These are phyloP conservation scores for Pseudisothecium myosuroides DNA, from an alignment of 225 moss, liverwort and hornwort species.

Conservation along the genomic window DNA sequence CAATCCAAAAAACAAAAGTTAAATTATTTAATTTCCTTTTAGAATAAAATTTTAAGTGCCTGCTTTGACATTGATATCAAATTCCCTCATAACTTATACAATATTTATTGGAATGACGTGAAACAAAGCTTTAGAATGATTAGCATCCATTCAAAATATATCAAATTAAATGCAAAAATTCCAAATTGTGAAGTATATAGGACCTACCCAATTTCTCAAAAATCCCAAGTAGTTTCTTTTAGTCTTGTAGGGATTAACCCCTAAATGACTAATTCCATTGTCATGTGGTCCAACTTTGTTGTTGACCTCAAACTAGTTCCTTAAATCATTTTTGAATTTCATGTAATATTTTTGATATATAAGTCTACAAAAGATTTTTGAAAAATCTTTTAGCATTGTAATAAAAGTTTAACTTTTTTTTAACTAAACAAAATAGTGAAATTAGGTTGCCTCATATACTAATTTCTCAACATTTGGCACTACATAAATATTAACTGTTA, in stretches of 20 bases:
- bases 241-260: rapidly evolving
- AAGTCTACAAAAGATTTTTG: background rate
- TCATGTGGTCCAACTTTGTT: background rate
- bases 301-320: rapidly evolving
- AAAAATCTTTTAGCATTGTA: background rate
- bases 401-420: background rate
- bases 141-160: background rate
- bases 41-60: background rate
- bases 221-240: background rate
- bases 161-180: background rate
- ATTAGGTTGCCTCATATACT: too few relatives aligned
- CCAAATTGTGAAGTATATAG: background rate
- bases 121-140: background rate
- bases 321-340: background rate
- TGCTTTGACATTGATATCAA: background rate
- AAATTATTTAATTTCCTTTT: background rate
- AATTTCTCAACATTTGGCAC: too few relatives aligned
- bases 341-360: background rate
- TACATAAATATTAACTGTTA: too few relatives aligned
- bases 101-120: background rate
- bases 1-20: background rate
- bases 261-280: background rate
- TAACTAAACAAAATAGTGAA: background rate
- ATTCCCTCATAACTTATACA: background rate
- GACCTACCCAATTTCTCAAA: background rate